phyloP scores from a whole-genome alignment of 2,329 filamentous ascomycete genomes.

The Aspergillus sp. region DNA sequence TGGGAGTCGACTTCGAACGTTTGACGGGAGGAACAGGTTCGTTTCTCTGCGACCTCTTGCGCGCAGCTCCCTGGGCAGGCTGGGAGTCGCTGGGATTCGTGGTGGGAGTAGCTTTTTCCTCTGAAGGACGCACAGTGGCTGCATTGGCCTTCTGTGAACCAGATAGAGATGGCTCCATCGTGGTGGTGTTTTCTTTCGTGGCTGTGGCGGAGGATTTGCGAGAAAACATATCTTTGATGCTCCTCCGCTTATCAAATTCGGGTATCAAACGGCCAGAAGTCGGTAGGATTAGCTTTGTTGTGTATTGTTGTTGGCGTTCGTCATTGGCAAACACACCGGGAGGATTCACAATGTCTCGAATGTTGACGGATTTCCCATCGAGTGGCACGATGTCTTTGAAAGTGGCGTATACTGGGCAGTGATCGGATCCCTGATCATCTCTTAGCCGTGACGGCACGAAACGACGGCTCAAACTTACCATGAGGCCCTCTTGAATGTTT shows the following conservation, averaged over 20 bases:
- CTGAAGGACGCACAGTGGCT: background rate
- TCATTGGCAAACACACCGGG: constrained; percentile 68
- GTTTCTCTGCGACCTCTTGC: constrained; percentile 40
- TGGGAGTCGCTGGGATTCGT: background rate
- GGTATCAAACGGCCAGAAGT: constrained; percentile 80
- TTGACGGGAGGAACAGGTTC: constrained; percentile 41
- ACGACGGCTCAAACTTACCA: constrained; percentile 45
- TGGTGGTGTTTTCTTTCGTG: constrained; percentile 6
- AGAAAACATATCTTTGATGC: constrained; percentile 89
- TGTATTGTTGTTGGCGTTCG: constrained; percentile 64
- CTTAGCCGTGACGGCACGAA: constrained; percentile 14
- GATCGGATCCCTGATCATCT: constrained; percentile 70
- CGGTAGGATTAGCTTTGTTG: constrained; percentile 62
- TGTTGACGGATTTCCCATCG: constrained; percentile 49
- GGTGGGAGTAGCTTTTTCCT: background rate
- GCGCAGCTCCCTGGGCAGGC: constrained; percentile 17
- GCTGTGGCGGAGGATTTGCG: constrained; percentile 48
- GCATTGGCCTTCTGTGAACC: background rate
- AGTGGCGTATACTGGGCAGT: constrained; percentile 85
- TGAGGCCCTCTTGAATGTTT: constrained; percentile 88
- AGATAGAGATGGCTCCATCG: background rate
- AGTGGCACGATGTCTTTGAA: constrained; percentile 62
- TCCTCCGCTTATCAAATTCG: constrained; percentile 80
- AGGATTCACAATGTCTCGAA: constrained; percentile 76
- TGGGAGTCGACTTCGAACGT: constrained; percentile 47